Evolutionary conservation across 768 basidiomycete genomes (phyloP).

Genomic region (Gyrodon lividus): DNA sequence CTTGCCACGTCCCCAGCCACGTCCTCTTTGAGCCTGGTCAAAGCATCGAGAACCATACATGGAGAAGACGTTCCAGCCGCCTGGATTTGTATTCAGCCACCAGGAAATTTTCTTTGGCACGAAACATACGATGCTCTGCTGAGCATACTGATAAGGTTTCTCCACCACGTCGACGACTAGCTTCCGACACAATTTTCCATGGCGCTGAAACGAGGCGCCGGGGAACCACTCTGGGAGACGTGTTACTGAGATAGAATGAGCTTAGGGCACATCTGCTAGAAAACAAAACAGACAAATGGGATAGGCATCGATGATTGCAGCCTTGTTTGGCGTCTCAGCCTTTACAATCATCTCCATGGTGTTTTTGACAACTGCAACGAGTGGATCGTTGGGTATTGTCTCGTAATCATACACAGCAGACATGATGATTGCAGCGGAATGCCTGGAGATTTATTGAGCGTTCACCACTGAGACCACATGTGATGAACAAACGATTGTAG

Average conservation of each 20-base stretch:
- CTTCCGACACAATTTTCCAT: conserved; percentile 39
- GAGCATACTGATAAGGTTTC: conserved; percentile 6
- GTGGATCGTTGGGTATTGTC: conserved; percentile 36
- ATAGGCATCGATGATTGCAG: conserved; percentile 7
- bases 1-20: neutral
- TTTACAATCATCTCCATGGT: conserved; percentile 19
- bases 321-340: conserved; percentile 5
- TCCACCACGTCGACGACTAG: conserved; percentile 17
- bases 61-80: conserved; percentile 29
- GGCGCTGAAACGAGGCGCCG: conserved; percentile 42
- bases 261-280: neutral
- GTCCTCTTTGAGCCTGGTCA: neutral
- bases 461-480: neutral
- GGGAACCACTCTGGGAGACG: conserved; percentile 49
- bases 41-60: conserved; percentile 35
- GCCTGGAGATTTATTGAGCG: conserved; percentile 20
- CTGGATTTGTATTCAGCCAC: conserved; percentile 13
- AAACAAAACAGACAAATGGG: conserved; percentile 2
- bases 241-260: conserved; percentile 30
- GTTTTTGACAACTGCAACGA: conserved; percentile 35
- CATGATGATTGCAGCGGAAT: conserved; percentile 36
- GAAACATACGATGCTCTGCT: conserved; percentile 5
- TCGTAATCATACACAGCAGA: conserved; percentile 37
- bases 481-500: conserved; percentile 26
- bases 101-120: neutral